Conservation (phyloP, 768 basidiomycete species). For the Termitomyces sp. region DNA sequence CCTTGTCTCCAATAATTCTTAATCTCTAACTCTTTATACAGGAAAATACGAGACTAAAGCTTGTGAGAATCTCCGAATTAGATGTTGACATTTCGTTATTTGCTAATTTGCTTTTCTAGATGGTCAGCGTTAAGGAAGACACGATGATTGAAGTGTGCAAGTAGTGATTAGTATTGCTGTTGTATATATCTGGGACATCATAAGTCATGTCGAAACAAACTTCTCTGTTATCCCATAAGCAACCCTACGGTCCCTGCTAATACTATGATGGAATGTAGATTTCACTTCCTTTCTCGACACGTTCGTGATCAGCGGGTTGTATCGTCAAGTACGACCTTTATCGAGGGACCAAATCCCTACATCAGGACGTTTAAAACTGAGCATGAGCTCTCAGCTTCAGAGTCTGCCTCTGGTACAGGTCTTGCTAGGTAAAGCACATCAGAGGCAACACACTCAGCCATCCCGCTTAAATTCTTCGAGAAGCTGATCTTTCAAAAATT, state of each 20-base stretch:
- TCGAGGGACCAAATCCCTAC: neutral
- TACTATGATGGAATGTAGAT: neutral
- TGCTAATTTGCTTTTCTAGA: constrained; percentile 26
- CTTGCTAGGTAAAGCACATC: neutral
- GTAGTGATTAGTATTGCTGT: neutral
- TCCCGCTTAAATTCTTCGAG: constrained; percentile 28
- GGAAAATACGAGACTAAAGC: constrained; percentile 42
- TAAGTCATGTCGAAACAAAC: neutral
- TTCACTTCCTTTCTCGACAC: neutral
- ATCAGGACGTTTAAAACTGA: neutral
- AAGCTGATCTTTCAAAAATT: constrained; percentile 58
- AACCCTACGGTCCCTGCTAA: neutral
- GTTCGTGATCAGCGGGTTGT: neutral
- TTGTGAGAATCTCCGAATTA: constrained; percentile 26
- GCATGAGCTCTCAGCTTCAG: neutral
- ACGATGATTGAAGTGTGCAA: neutral
- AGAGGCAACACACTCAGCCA: constrained; percentile 4
- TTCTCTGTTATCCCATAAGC: neutral
- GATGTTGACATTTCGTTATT: neutral
- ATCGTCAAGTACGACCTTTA: neutral
- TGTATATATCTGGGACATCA: neutral
- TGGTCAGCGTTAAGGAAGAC: constrained; percentile 37
- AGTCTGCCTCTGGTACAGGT: neutral
- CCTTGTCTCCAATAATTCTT: constrained; percentile 6
- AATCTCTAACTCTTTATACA: constrained; percentile 5